Evolutionary conservation across 2,329 filamentous ascomycete species (phyloP), one percentile per base, ranked within the genome.

Genomic region (Diplodia intermedia): DNA sequence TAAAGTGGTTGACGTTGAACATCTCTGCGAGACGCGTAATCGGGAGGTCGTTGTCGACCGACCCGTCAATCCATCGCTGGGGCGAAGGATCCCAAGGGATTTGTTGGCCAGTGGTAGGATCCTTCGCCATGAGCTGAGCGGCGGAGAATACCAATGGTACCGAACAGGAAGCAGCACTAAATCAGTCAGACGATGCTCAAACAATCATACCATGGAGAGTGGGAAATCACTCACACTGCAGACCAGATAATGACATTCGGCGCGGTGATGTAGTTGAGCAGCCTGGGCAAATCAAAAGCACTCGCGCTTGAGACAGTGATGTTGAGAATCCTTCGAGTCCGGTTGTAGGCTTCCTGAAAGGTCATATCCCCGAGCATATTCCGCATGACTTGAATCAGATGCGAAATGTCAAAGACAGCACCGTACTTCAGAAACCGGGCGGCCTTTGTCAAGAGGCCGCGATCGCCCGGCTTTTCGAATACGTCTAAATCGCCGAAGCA

Each of bases 1-100:
- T 97, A 76, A 97, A 97, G 77, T 97, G 94, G 75, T 97, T 97
- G 76, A 97, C 94, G 75, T 97, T 97, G 83, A 97, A 97, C 91
- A 97, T 94, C 75, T 97, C 93, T 0, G 93, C 89, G 18, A 98
- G 84, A 1, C 92, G 88, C 23, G 90, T 93, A 88, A 97, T 97
- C 1, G 94, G 94, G 2, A 98, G 83, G 77, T 98, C 94, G 69
- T 95, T 95, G 76, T 97, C 93, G 26, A 98, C 92, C 0, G 94
- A 97, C 0, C 94, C 94, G 76, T 98, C 94, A 63, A 98, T 97
- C 87, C 92, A 97, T 71, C 88, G 88, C 75, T 93, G 91, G 33
- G 92, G 90, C 3, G 90, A 90, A 15, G 93, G 91, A 72, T 95
- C 94, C 94, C 94, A 97, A 0, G 91, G 90, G 18, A 88, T 86